These are phyloP conservation scores for Zizania palustris DNA, from an alignment of 202 grass and related monocot genomes.

Conservation along the genomic window DNA sequence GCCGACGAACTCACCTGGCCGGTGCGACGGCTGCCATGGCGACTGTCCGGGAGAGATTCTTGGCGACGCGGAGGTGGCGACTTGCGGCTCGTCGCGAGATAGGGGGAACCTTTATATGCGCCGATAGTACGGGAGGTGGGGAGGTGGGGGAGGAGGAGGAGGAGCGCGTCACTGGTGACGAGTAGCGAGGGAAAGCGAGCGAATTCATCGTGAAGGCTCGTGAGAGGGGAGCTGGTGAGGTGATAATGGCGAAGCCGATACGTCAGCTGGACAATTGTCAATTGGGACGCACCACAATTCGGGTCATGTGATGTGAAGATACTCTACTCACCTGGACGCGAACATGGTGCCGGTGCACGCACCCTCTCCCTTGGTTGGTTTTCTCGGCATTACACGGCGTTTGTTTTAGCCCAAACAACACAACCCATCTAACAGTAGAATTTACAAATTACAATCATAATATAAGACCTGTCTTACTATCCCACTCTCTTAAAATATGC, in stretches of 20 bases:
- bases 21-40: constrained; percentile 48
- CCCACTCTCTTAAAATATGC: no score
- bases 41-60: constrained; percentile 1
- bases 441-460: no score
- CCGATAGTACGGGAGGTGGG: not conserved
- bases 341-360: constrained; percentile 19
- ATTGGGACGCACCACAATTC: not conserved
- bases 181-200: constrained; percentile 10
- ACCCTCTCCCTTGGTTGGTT: no score
- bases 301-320: not conserved
- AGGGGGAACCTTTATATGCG: constrained; percentile 33
- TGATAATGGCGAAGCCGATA: not conserved
- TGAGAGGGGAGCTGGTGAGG: not conserved
- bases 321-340: constrained; percentile 40
- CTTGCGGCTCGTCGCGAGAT: not conserved
- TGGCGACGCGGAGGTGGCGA: not conserved
- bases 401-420: no score
- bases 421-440: no score
- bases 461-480: no score
- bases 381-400: no score
- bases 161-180: constrained; percentile 44
- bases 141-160: not conserved
- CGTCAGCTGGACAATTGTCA: not conserved
- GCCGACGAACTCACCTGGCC: constrained; percentile 31
- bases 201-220: constrained; percentile 11